phyloP scores from a whole-genome alignment of 306 rosid species.

The Phaseolus lunatus region DNA sequence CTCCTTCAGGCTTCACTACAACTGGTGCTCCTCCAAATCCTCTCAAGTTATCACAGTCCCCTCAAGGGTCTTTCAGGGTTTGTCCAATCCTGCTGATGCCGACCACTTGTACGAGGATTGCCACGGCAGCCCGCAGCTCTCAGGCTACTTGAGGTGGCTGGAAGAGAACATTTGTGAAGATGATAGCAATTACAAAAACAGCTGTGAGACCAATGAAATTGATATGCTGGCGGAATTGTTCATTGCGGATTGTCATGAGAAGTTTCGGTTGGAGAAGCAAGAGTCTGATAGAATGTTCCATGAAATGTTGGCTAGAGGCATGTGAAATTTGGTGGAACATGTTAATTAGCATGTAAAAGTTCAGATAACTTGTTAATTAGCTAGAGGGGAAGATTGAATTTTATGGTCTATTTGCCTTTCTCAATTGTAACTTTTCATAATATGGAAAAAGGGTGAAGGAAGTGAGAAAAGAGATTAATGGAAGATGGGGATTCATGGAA shows the following conservation, averaged over 20 bases:
- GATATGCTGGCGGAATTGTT: constrained; percentile 79
- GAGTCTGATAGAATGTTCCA: constrained; percentile 85
- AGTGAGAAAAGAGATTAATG: background rate
- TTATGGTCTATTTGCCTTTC: background rate
- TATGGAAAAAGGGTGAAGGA: background rate
- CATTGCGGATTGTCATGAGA: constrained; percentile 79
- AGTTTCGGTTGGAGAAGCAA: constrained; percentile 84
- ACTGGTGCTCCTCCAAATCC: constrained; percentile 77
- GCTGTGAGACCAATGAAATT: constrained; percentile 56
- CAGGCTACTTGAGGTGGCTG: constrained; percentile 84
- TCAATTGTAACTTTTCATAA: constrained; percentile 23
- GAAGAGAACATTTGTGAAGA: constrained; percentile 61
- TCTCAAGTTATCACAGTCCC: constrained; percentile 72
- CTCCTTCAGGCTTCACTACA: constrained; percentile 88
- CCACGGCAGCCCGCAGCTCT: constrained; percentile 56
- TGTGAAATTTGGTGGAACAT: constrained; percentile 9
- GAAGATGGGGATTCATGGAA: constrained; percentile 46
- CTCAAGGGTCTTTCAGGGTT: constrained; percentile 53
- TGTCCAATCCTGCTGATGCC: background rate
- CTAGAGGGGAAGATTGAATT: constrained; percentile 11
- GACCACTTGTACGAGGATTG: constrained; percentile 10
- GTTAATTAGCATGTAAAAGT: background rate
- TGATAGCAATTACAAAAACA: background rate
- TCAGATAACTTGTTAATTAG: background rate
- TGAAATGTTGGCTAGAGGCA: constrained; percentile 78